Evolutionary conservation across 2,329 filamentous ascomycete genomes (phyloP).

Genomic region (Epichloe festucae): DNA sequence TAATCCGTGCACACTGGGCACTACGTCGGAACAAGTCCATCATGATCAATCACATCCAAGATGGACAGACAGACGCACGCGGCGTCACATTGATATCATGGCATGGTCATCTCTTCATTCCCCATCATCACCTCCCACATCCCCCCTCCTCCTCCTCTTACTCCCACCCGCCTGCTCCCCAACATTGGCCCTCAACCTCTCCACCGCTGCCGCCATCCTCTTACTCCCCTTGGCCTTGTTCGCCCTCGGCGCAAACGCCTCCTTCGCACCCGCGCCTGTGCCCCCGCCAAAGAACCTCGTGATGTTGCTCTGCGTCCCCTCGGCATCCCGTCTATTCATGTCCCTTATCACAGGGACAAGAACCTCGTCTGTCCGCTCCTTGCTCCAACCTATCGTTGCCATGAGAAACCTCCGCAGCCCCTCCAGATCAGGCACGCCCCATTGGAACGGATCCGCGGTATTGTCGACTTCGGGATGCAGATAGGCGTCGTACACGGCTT

Average conservation of each 20-base stretch:
- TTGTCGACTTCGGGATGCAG: slow-evolving; percentile 73
- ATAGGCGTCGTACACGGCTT: slow-evolving; percentile 72
- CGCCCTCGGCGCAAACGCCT: slow-evolving; percentile 55
- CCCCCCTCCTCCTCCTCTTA: slow-evolving; percentile 12
- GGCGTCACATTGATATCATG: too few species aligned
- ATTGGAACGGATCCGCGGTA: slow-evolving; percentile 70
- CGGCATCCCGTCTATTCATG: slow-evolving; percentile 77
- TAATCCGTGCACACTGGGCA: too few species aligned
- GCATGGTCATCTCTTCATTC: slow-evolving; percentile 3
- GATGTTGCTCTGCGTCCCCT: slow-evolving; percentile 93
- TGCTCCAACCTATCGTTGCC: slow-evolving; percentile 83
- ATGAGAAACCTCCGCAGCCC: slow-evolving; percentile 75
- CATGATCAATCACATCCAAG: too few species aligned
- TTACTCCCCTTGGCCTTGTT: slow-evolving; percentile 52
- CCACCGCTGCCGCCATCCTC: slow-evolving; percentile 64
- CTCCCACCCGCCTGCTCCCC: slow-evolving; percentile 5
- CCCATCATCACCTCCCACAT: slow-evolving; percentile 5
- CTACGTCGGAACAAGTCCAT: too few species aligned
- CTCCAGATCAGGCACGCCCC: slow-evolving; percentile 89
- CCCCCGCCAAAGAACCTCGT: slow-evolving; percentile 78
- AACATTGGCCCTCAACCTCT: slow-evolving; percentile 40
- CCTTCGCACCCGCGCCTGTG: slow-evolving; percentile 53
- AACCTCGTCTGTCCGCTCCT: slow-evolving; percentile 88
- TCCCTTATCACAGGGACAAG: slow-evolving; percentile 90
- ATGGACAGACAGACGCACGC: too few species aligned